Conservation (phyloP, 345 rosid species). For the Trapa bicornis region DNA sequence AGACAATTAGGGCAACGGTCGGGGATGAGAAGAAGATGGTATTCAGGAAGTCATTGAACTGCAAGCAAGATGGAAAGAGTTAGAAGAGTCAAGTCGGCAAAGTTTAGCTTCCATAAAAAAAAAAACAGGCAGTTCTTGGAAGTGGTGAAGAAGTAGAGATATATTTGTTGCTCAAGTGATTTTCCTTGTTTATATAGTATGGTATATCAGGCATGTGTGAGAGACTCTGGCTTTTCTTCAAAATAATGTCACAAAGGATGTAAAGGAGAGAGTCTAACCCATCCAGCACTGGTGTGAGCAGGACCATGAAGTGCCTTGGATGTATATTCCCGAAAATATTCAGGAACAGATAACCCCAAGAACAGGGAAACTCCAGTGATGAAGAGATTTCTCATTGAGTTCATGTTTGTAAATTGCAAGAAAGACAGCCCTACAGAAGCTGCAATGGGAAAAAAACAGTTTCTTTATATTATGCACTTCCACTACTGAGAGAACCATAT, state of each 20-base stretch:
- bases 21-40: slow-evolving; percentile 88
- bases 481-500: background rate
- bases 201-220: too few species aligned
- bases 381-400: slow-evolving; percentile 94
- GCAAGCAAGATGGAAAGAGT: slow-evolving; percentile 4
- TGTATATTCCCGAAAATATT: slow-evolving; percentile 75
- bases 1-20: slow-evolving; percentile 63
- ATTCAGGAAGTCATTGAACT: slow-evolving; percentile 96
- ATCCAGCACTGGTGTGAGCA: slow-evolving; percentile 73
- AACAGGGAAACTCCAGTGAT: slow-evolving; percentile 71
- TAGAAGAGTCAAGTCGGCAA: too few species aligned
- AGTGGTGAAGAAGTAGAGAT: too few species aligned
- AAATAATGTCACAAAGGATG: too few species aligned
- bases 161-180: too few species aligned
- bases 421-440: slow-evolving; percentile 94
- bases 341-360: slow-evolving; percentile 79
- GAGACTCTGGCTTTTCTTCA: too few species aligned
- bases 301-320: slow-evolving; percentile 82
- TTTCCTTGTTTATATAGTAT: too few species aligned
- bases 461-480: background rate
- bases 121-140: too few species aligned
- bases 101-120: too few species aligned
- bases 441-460: slow-evolving; percentile 17
- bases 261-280: slow-evolving; percentile 33
- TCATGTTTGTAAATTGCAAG: slow-evolving; percentile 97